These are phyloP conservation scores for Capniomyces stellatus DNA, from an alignment of 371 early-diverging fungal species.

Conservation along the genomic window DNA sequence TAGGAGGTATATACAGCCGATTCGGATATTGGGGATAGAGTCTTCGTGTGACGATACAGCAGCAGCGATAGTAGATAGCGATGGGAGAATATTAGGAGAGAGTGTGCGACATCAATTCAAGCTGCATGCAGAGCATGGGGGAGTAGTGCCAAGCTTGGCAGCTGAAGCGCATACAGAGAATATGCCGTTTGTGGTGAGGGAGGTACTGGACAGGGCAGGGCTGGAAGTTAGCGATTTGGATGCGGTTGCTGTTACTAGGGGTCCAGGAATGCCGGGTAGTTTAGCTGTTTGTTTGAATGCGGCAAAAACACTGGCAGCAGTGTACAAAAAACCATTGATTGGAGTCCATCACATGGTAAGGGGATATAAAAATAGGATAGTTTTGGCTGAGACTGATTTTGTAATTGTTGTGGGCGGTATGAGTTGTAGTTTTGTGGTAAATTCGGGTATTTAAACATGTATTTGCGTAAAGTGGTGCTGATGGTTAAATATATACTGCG, in stretches of 20 bases:
- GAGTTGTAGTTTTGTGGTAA: too few relatives aligned
- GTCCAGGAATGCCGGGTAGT: constrained; percentile 61
- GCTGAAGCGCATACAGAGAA: constrained; percentile 45
- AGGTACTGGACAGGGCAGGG: constrained; percentile 37
- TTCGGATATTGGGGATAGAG: constrained; percentile 50
- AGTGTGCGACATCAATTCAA: constrained; percentile 43
- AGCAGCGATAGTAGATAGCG: constrained; percentile 54
- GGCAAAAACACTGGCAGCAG: constrained; percentile 60
- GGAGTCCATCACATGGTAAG: constrained; percentile 66
- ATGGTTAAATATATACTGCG: constrained; percentile 8
- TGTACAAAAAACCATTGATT: constrained; percentile 41
- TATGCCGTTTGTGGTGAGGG: constrained; percentile 42
- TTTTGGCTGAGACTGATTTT: too few relatives aligned
- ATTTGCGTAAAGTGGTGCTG: too few relatives aligned
- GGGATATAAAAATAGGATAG: too few relatives aligned
- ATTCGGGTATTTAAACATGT: too few relatives aligned
- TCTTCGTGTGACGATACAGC: constrained; percentile 76
- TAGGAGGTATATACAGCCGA: neutral
- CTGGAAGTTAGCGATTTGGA: constrained; percentile 42
- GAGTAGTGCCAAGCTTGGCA: constrained; percentile 63
- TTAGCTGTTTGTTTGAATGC: constrained; percentile 60
- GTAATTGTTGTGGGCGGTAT: too few relatives aligned
- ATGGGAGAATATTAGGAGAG: constrained; percentile 44
- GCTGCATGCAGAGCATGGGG: constrained; percentile 60
- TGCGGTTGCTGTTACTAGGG: constrained; percentile 63